phyloP scores from a whole-genome alignment of 1,139 yeast species.

The Kodamaea suecica region DNA sequence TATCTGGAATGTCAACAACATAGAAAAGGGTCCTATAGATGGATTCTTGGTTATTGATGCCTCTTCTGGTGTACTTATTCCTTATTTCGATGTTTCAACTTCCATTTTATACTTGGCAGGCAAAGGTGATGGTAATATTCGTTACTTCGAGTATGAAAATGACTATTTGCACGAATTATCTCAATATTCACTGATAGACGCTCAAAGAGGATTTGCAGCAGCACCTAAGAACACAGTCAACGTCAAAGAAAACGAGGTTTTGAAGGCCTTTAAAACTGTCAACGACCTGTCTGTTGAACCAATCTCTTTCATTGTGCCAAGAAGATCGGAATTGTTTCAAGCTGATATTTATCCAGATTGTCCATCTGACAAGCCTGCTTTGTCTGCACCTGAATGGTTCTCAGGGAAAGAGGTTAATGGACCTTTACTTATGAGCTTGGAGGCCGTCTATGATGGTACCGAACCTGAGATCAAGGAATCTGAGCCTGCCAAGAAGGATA shows the following conservation, averaged over 20 bases:
- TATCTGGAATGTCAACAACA: constrained; percentile 78
- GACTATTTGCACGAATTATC: constrained; percentile 80
- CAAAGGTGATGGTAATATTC: constrained; percentile 96
- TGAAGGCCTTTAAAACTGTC: constrained; percentile 77
- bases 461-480: constrained; percentile 43
- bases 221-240: constrained; percentile 81
- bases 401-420: constrained; percentile 74
- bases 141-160: constrained; percentile 82
- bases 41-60: constrained; percentile 85
- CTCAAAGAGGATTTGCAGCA: constrained; percentile 94
- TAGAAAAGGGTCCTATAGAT: constrained; percentile 80
- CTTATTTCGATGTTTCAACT: constrained; percentile 79
- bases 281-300: constrained; percentile 85
- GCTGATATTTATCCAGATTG: constrained; percentile 91
- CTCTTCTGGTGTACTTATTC: constrained; percentile 90
- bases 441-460: constrained; percentile 73
- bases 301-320: constrained; percentile 85
- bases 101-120: constrained; percentile 87
- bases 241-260: constrained; percentile 79
- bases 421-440: constrained; percentile 78
- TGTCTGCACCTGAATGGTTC: constrained; percentile 76
- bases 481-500: constrained; percentile 30
- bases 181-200: constrained; percentile 82
- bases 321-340: constrained; percentile 91
- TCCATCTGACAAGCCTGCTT: constrained; percentile 75